Conservation (phyloP, 1,284 basidiomycete genomes). For the Wallemia ichthyophaga region DNA sequence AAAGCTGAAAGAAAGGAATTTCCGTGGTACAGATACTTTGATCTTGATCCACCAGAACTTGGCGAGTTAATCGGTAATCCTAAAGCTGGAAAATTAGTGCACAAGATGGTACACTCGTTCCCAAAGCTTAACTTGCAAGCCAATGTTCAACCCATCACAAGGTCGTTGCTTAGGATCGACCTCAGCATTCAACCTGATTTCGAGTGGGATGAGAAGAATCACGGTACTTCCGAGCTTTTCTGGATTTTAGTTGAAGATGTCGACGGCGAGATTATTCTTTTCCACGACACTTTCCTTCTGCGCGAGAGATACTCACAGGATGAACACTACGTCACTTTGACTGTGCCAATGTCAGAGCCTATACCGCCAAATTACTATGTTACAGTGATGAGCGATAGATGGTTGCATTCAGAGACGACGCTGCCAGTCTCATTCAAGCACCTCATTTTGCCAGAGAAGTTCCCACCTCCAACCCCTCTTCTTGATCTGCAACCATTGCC, state of each 20-base stretch:
- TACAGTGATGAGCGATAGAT: slow-evolving; percentile 73
- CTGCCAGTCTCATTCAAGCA: slow-evolving; percentile 94
- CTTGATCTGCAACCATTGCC: slow-evolving; percentile 80
- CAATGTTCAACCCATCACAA: slow-evolving; percentile 74
- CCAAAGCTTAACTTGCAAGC: slow-evolving; percentile 78
- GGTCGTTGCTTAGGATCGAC: slow-evolving; percentile 60
- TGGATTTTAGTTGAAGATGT: slow-evolving; percentile 86
- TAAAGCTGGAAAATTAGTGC: slow-evolving; percentile 55
- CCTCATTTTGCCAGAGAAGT: slow-evolving; percentile 85
- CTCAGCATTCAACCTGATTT: slow-evolving; percentile 82
- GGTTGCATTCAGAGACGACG: slow-evolving; percentile 81
- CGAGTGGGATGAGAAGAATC: slow-evolving; percentile 84
- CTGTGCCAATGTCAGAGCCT: slow-evolving; percentile 85
- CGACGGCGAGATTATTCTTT: slow-evolving; percentile 80
- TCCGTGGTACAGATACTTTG: slow-evolving; percentile 89
- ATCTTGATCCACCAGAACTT: slow-evolving; percentile 57
- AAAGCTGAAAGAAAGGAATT: slow-evolving; percentile 96
- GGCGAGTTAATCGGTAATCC: slow-evolving; percentile 84
- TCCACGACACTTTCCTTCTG: slow-evolving; percentile 74
- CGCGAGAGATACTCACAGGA: slow-evolving; percentile 47
- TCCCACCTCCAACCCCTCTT: slow-evolving; percentile 69
- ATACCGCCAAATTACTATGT: slow-evolving; percentile 96
- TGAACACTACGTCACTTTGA: slow-evolving; percentile 60
- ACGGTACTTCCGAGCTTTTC: slow-evolving; percentile 64
- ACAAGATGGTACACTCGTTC: slow-evolving; percentile 87